Base-by-base conservation (phyloP, 352 stramenopile species). In the Pythium guiyangense region DNA sequence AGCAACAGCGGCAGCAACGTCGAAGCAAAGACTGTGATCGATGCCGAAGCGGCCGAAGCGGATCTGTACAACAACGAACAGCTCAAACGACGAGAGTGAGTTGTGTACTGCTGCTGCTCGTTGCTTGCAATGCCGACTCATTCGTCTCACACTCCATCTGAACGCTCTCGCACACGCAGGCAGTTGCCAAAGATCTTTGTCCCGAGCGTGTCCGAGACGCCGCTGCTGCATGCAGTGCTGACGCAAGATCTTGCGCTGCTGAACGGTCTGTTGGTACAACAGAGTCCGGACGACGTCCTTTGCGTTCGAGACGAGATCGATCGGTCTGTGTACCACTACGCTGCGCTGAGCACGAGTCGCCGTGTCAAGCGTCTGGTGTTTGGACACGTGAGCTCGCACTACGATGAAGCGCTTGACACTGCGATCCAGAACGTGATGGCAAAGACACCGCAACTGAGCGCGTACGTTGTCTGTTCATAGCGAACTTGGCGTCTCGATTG, bases 311-410 rank as follows among this genome's bases (percentile, higher is more conserved):
- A 86, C 34, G 20, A 39, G 2, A 39, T 51, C 1, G 50, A 64
- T 29, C 69, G 71, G 10, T 69, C 61, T 1, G 47, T 79, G 6
- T 86, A 84, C 27, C 76, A 86, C 53, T 86, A 86, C 50, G 76
- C 67, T 5, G 64, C 66, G 12, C 57, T 86, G n/a, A 72, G 59
- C 3, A 58, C 44, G 12, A 39, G 52, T 11, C 62, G 60, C 8
- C 8, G 12, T 6, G 42, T 66, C 17, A 56, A 57, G 22, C 49
- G 69, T 4, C 17, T 66, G 12, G 62, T 79, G 12, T 79, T 84
- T 25, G 44, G 58, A 18, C 67, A 79, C n/a, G 61, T 70, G 8
- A 66, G 49, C 26, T 42, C 17, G 6, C 78, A 72, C 45, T 61
- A 60, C 12, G 59, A 78, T 31, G 46, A 44, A 6, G 27, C 62